phyloP scores from a whole-genome alignment of 2,329 filamentous ascomycete genomes.

The Alternaria arbusti region DNA sequence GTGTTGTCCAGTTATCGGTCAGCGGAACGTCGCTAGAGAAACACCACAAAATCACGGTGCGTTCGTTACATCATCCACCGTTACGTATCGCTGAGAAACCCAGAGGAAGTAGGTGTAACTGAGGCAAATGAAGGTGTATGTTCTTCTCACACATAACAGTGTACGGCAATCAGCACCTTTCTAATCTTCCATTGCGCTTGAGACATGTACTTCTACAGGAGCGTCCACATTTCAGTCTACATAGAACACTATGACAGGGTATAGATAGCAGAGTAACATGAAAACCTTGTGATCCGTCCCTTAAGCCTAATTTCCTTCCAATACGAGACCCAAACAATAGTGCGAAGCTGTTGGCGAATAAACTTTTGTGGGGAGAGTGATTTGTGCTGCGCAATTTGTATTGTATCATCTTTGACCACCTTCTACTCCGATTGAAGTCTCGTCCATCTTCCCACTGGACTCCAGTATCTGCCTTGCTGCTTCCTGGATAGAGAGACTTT shows the following conservation, averaged over 20 bases:
- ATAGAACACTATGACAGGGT: background rate
- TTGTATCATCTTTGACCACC: background rate
- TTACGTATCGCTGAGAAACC: background rate
- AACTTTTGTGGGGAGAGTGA: background rate
- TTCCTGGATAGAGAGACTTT: constrained; percentile 37
- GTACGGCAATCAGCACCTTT: background rate
- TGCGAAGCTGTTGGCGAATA: background rate
- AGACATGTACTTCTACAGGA: background rate
- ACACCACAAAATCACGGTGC: background rate
- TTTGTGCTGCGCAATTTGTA: background rate
- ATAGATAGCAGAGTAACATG: background rate
- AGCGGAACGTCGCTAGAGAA: background rate
- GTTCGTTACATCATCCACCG: background rate
- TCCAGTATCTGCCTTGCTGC: constrained; percentile 34
- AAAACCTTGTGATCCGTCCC: background rate
- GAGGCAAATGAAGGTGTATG: accelerated
- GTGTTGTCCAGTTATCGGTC: background rate
- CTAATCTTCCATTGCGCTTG: background rate
- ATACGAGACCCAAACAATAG: accelerated
- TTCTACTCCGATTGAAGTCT: constrained; percentile 13
- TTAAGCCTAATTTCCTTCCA: background rate
- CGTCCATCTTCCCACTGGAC: constrained; percentile 34
- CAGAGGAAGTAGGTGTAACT: background rate
- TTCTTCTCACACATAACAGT: background rate
- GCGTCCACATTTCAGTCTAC: background rate